Conservation (phyloP, 2,329 filamentous ascomycete species). For the Atkinsonella texensis region DNA sequence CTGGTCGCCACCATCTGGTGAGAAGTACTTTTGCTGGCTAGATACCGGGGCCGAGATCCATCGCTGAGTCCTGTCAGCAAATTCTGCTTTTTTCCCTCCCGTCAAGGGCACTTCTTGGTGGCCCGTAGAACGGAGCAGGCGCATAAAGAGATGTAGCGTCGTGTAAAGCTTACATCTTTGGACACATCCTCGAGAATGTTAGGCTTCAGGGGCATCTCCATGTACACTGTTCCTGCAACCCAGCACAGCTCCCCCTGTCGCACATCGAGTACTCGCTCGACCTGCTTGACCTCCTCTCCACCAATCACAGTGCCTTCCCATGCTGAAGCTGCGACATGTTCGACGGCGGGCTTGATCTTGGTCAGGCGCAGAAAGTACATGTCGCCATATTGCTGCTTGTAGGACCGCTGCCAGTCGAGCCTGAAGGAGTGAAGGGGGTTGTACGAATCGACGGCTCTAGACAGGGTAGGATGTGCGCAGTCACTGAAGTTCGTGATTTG, state of each 20-base stretch:
- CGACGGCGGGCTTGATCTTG: conserved; percentile 74
- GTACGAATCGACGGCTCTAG: conserved; percentile 50
- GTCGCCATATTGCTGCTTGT: conserved; percentile 91
- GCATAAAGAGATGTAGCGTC: no score
- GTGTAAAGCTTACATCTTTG: conserved; percentile 55
- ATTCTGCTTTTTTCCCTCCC: neutral
- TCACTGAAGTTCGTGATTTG: conserved; percentile 13
- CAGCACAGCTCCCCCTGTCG: conserved; percentile 92
- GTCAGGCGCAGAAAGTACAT: conserved; percentile 92
- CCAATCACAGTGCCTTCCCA: conserved; percentile 73
- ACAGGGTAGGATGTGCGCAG: conserved; percentile 26
- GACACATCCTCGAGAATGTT: conserved; percentile 92
- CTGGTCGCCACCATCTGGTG: conserved; percentile 45
- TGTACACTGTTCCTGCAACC: conserved; percentile 89
- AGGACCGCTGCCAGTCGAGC: conserved; percentile 60
- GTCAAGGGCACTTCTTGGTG: no score
- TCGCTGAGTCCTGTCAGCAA: conserved; percentile 39
- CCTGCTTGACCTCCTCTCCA: conserved; percentile 60
- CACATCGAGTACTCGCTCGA: conserved; percentile 87
- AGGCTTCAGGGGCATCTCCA: conserved; percentile 93
- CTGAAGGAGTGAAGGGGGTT: conserved; percentile 63
- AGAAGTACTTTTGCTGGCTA: conserved; percentile 64
- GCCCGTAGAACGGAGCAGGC: conserved; percentile 1
- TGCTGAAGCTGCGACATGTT: conserved; percentile 57
- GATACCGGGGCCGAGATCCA: conserved; percentile 78